Evolutionary conservation across 2,329 filamentous ascomycete genomes (phyloP).

Genomic region (Penicillium sp.): DNA sequence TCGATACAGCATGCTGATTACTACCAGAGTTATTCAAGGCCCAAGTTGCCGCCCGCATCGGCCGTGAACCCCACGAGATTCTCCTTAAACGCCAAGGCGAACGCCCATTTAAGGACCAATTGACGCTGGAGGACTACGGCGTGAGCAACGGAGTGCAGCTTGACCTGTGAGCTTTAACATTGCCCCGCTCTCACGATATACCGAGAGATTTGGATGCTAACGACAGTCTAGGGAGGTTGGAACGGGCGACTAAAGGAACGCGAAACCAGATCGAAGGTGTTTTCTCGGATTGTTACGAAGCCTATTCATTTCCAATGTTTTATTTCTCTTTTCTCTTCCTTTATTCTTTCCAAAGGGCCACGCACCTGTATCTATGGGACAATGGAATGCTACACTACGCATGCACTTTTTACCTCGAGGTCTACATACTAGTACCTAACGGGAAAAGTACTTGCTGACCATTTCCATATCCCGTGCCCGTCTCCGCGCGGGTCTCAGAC

Average conservation of each 20-base stretch:
- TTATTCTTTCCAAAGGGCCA: neutral
- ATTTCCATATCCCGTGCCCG: constrained; percentile 1
- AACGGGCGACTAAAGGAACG: constrained; percentile 40
- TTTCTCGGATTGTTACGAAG: constrained; percentile 12
- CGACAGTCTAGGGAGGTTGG: constrained; percentile 41
- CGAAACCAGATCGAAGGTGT: neutral
- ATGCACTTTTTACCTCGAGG: constrained; percentile 1
- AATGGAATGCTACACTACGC: neutral
- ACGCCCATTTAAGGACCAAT: constrained; percentile 84
- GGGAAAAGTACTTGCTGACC: constrained; percentile 11
- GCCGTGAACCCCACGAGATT: constrained; percentile 84
- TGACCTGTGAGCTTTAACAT: constrained; percentile 40
- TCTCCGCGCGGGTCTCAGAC: constrained; percentile 22
- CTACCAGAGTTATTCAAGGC: constrained; percentile 70
- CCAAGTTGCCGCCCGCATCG: constrained; percentile 83
- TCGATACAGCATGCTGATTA: neutral
- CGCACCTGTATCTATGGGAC: constrained; percentile 1
- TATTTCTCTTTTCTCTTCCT: constrained; percentile 7
- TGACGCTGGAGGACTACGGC: constrained; percentile 88
- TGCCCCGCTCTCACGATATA: neutral
- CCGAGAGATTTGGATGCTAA: constrained; percentile 21
- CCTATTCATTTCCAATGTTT: constrained; percentile 8
- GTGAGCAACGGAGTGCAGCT: constrained; percentile 76
- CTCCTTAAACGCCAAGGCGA: constrained; percentile 88
- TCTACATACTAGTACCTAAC: constrained; percentile 4